phyloP scores from a whole-genome alignment of 129 eudicot genomes.

The Cynara cardunculus region DNA sequence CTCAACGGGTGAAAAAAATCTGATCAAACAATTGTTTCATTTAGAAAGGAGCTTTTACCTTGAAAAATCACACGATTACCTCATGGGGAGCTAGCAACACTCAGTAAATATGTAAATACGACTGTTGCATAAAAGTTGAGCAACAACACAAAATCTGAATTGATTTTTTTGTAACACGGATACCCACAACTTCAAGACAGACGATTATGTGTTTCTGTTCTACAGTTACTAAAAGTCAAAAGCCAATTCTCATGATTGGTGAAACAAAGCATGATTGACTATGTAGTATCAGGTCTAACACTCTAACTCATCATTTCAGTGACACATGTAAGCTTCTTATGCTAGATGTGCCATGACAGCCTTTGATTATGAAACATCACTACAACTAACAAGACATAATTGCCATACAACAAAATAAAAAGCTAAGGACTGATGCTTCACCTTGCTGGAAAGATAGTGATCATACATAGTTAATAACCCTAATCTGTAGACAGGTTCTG shows the following conservation, averaged over 20 bases:
- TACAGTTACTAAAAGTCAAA: no score
- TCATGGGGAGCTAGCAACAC: no score
- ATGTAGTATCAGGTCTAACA: background rate
- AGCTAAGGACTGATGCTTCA: constrained; percentile 27
- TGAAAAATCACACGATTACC: no score
- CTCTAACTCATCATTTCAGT: no score
- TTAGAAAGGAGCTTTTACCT: no score
- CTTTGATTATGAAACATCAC: background rate
- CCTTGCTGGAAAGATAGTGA: constrained; percentile 87
- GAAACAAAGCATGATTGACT: background rate
- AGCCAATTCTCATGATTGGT: background rate
- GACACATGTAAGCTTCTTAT: background rate
- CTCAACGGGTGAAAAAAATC: background rate
- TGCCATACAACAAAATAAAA: background rate
- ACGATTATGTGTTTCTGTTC: background rate
- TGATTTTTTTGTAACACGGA: no score
- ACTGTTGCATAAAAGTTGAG: no score
- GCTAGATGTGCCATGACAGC: background rate
- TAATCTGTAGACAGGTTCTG: constrained; percentile 81
- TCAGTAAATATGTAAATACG: no score
- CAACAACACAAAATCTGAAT: no score
- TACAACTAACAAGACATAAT: background rate
- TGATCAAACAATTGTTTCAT: background rate
- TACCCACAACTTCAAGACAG: background rate
- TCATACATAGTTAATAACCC: constrained; percentile 90